Evolutionary conservation across 1,284 basidiomycete species (phyloP).

Genomic region (Ganoderma multipileum): DNA sequence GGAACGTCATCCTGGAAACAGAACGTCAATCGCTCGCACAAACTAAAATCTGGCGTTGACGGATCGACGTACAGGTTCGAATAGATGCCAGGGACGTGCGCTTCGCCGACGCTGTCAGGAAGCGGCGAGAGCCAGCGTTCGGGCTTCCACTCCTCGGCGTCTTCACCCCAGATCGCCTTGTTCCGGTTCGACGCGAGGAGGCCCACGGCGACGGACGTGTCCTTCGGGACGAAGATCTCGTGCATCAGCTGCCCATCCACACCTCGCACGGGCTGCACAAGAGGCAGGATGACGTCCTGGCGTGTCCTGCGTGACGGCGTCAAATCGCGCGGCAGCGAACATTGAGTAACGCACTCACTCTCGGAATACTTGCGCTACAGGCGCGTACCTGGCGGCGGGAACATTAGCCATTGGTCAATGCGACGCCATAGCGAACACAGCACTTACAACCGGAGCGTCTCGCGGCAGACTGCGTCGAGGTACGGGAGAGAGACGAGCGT

Average conservation of each 20-base stretch:
- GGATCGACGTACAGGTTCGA: conserved; percentile 14
- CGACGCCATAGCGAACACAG: neutral
- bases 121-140: conserved; percentile 39
- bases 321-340: neutral
- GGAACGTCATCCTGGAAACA: conserved; percentile 34
- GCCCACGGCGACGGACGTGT: conserved; percentile 54
- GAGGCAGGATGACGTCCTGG: conserved; percentile 34
- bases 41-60: neutral
- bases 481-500: conserved; percentile 44
- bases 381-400: conserved; percentile 18
- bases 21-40: too few species aligned
- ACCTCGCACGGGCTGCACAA: conserved; percentile 29
- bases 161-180: conserved; percentile 61
- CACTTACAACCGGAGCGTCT: conserved; percentile 53
- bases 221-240: conserved; percentile 49
- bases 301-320: conserved; percentile 21
- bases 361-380: conserved; percentile 21
- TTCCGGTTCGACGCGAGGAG: conserved; percentile 53
- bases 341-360: neutral
- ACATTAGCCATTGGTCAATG: conserved; percentile 3
- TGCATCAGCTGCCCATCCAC: conserved; percentile 42
- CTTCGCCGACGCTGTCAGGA: conserved; percentile 26
- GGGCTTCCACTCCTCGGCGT: conserved; percentile 57
- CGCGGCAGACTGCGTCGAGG: conserved; percentile 52
- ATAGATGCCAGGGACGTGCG: conserved; percentile 32